Evolutionary conservation across 768 basidiomycete species (phyloP), one percentile per base, ranked within the genome.

Genomic region (Leccinum aurantiacum): DNA sequence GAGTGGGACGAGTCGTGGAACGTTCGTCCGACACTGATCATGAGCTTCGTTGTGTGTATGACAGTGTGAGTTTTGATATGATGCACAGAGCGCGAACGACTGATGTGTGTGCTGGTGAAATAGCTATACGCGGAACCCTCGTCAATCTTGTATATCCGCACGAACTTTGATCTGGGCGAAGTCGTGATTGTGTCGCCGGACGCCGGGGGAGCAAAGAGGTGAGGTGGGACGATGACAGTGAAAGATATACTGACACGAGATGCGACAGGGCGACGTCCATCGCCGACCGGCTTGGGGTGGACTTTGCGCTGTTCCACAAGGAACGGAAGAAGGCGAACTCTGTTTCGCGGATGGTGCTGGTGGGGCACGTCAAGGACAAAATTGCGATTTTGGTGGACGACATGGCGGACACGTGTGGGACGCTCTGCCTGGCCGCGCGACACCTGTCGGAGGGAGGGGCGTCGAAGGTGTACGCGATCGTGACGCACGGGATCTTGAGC

Each of bases 281-380:
- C 67, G 96, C 97, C 24, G 96, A 98, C 74, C 86, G 92, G 51
- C 82, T 98, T 60, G 93, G 94, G 54, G 91, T 98, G 59, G 96
- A 98, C 70, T 98, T 99, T 78, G 97, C 97, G 25, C 80, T 99
- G 57, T 98, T 98, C 82, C 97, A 99, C 85, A 95, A 98, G 73
- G 97, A 99, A 80, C 90, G 96, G 61, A 95, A 95, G 80, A 95
- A 93, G 77, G 93, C 93, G 31, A 96, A 95, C 74, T 90, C 93
- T 63, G 93, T 96, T 7, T 94, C 93, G 61, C 86, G 94, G 58
- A 95, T 95, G 94, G 85, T 95, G 58, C 86, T 99, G 54, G 96
- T 99, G 49, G 97, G 97, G 1, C 88, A 93, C 69, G 95, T 95
- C 63, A 87, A 85, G 71, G 94, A 88, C 71, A 95, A 98, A 78